Percentiles rank a stretch among this genome's conserved stretches.
Evolutionary conservation across 164 flowering plant genomes (phyloP).

Genomic region (Vitis riparia): DNA sequence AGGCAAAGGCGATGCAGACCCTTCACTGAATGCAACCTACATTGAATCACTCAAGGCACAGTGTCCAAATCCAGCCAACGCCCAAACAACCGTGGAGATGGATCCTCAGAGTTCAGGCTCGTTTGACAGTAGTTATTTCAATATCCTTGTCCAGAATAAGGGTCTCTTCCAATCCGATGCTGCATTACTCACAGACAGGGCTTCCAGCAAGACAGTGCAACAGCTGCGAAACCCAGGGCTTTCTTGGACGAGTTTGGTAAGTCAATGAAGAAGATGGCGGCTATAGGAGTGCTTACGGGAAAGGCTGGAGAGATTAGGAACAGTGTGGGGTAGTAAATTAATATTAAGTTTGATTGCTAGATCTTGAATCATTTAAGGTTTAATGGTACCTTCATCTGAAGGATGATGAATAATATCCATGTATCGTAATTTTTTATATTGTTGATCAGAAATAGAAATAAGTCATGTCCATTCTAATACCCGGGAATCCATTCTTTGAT

Average conservation of each 20-base stretch:
- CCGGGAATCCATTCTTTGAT: too few species aligned
- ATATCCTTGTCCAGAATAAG: constrained; percentile 10
- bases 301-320: constrained; percentile 38
- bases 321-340: constrained; percentile 18
- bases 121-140: constrained; percentile 36
- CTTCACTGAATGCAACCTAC: constrained; percentile 22
- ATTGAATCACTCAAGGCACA: constrained; percentile 8
- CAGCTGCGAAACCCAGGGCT: background rate
- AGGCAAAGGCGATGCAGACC: constrained; percentile 40
- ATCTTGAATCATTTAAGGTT: too few species aligned
- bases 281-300: constrained; percentile 35
- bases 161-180: constrained; percentile 54
- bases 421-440: too few species aligned
- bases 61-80: constrained; percentile 19
- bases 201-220: constrained; percentile 7
- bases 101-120: constrained; percentile 28
- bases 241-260: constrained; percentile 23
- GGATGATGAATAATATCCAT: too few species aligned
- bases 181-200: constrained; percentile 27
- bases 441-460: too few species aligned
- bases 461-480: too few species aligned
- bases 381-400: too few species aligned
- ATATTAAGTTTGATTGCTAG: background rate
- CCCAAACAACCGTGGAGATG: constrained; percentile 22
- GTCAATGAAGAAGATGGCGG: constrained; percentile 37